Base-by-base conservation (phyloP, 805 yeast genomes). In the Lachancea sp. region DNA sequence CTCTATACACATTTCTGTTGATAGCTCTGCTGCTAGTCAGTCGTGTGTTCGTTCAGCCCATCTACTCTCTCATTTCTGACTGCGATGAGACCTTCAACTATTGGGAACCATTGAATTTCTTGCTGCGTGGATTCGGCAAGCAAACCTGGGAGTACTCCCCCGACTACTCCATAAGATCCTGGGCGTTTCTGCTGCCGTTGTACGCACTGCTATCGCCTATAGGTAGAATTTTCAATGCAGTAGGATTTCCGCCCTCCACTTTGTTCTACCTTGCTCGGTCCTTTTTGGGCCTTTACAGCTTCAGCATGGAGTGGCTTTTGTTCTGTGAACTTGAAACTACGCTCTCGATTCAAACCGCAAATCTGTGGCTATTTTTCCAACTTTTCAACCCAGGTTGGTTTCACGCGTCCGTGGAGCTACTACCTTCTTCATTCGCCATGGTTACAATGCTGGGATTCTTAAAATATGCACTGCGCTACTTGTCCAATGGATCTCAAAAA, bases 91-190 rank as follows among this genome's bases (percentile, higher is more conserved):
- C 81, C 18, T 91, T 78, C 74, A 91, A 91, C 60, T 91, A 86
- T 66, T 89, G 96, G 91, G 98, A 91, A 52, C 96, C 98, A 0
- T 68, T 91, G 47, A 90, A 91, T 60, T 71, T 83, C 42, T 53
- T 90, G 30, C 64, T 82, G 1, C 74, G 95, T 52, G 84, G 83
- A 2, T 87, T 88, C 62, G 98, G 97, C 1, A 85, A 89, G 55
- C 89, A 89, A 63, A 90, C 97, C 0, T 90, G 97, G 97, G 97
- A 90, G 59, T 91, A 90, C 62, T 86, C 96, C 0, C 96, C 97
- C 0, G 84, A 75, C 44, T 87, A 77, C 57, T 87, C 95, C 15
- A 86, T 90, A 44, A 68, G 98, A 52, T 86, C 96, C 2, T 91
- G 93, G 80, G 74, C 85, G 2, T 89, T 84, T 54, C 66, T 90